Conservation (phyloP, 306 rosid species). For the Acacia melanoxylon region DNA sequence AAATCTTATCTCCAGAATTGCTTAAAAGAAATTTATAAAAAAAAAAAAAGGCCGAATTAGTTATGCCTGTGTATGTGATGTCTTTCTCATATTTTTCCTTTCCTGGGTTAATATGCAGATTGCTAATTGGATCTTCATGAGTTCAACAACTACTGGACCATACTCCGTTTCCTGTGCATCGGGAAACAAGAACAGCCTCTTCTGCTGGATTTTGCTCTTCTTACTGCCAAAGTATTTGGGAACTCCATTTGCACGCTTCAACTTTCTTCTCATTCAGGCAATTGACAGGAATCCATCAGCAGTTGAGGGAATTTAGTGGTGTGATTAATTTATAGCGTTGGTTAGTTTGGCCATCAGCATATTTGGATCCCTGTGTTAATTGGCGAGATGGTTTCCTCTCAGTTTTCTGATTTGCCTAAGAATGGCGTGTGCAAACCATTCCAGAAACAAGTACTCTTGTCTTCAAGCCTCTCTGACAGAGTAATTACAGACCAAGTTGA, state of each 20-base stretch:
- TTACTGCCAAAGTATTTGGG: slow-evolving; percentile 84
- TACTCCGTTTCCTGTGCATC: slow-evolving; percentile 86
- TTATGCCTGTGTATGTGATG: slow-evolving; percentile 2
- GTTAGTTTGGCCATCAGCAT: slow-evolving; percentile 41
- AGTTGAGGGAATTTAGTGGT: slow-evolving; percentile 42
- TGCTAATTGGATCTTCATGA: slow-evolving; percentile 91
- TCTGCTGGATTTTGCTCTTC: slow-evolving; percentile 79
- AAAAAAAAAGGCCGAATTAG: not conserved
- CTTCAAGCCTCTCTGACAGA: slow-evolving; percentile 43
- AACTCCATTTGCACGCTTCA: slow-evolving; percentile 71
- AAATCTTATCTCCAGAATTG: not conserved
- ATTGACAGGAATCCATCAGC: slow-evolving; percentile 79
- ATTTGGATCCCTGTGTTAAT: slow-evolving; percentile 32
- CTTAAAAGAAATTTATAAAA: not conserved
- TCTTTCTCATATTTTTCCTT: slow-evolving; percentile 11
- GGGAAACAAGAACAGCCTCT: slow-evolving; percentile 90
- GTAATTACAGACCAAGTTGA: slow-evolving; percentile 61
- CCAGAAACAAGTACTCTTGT: slow-evolving; percentile 51
- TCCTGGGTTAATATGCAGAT: slow-evolving; percentile 44
- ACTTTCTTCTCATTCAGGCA: slow-evolving; percentile 76
- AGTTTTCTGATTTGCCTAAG: slow-evolving; percentile 56
- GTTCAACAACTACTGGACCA: slow-evolving; percentile 77
- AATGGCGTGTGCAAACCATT: slow-evolving; percentile 36
- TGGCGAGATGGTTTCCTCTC: slow-evolving; percentile 77
- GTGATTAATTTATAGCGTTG: slow-evolving; percentile 37